Evolutionary conservation across 2,329 filamentous ascomycete species (phyloP), one percentile per base, ranked within the genome.

Genomic region (Alternaria metachromatica): DNA sequence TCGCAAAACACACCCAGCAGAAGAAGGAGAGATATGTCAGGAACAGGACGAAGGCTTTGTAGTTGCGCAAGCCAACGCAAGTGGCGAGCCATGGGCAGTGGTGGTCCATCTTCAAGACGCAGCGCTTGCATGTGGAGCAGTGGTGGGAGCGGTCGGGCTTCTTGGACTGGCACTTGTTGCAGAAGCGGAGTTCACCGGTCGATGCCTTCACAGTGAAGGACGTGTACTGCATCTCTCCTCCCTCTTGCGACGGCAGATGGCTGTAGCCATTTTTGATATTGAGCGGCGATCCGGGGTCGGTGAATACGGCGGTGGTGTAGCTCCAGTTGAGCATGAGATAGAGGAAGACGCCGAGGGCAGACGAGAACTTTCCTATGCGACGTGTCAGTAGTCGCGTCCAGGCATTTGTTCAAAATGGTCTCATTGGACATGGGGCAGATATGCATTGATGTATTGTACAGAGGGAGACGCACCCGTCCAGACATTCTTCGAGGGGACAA

Each of bases 71-170:
- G 20, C 96, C 96, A 63, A 99, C 92, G 80, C 96, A 99, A 5
- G 93, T 97, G 26, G 96, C 95, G 54, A 99, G 87, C 96, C 96
- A 99, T 15, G 96, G 96, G 79, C 96, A 99, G 83, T 99, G 96
- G 80, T 99, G 96, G 78, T 99, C 96, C 96, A 99, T 99, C 85
- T 99, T 99, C 80, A 99, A 86, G 25, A 99, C 94, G 80, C 96
- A 99, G 75, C 92, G 91, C 71, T 91, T 89, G 82, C 96, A 99
- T 5, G 94, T 96, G 11, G 93, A 97, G 86, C 96, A 99, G 84
- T 99, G 96, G 80, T 99, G 96, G 30, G 95, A 90, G 65, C 96
- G 92, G 82, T 99, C 96, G 45, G 96, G 96, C 83, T 99, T 99
- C 67, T 92, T 89, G 56, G 90, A 90, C 82, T 96, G 92, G 81